Evolutionary conservation across 2,329 filamentous ascomycete genomes (phyloP).

Genomic region (Diatrype stigma): DNA sequence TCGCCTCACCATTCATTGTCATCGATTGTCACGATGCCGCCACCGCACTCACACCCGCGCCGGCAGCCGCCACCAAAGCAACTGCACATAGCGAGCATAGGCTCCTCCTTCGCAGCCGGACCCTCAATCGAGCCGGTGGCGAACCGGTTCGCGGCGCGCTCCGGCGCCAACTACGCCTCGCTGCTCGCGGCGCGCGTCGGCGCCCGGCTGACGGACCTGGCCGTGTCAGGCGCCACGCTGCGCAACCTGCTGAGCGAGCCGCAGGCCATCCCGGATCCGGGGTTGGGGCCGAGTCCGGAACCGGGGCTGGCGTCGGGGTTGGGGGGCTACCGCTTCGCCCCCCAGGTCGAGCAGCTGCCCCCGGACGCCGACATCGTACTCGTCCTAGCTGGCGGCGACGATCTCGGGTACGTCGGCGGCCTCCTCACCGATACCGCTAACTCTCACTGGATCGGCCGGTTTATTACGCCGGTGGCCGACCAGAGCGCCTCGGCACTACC

Average conservation of each 20-base stretch:
- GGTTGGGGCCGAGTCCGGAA: too few species aligned
- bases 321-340: slow-evolving; percentile 21
- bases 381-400: slow-evolving; percentile 34
- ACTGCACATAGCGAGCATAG: slow-evolving; percentile 4
- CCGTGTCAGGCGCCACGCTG: neutral
- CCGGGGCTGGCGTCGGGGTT: too few species aligned
- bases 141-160: neutral
- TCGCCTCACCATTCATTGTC: too few species aligned
- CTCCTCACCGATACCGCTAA: slow-evolving; percentile 24
- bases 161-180: slow-evolving; percentile 4
- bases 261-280: neutral
- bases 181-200: neutral
- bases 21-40: too few species aligned
- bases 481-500: neutral
- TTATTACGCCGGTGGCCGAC: slow-evolving; percentile 10
- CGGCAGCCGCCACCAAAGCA: slow-evolving; percentile 1
- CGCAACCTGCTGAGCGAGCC: neutral
- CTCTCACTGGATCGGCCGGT: slow-evolving; percentile 1
- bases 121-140: slow-evolving; percentile 4
- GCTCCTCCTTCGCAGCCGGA: slow-evolving; percentile 7
- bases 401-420: slow-evolving; percentile 33
- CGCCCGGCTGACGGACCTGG: neutral
- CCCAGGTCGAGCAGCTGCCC: slow-evolving; percentile 31
- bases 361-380: slow-evolving; percentile 31
- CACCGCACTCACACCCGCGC: too few species aligned